Percentiles rank a stretch among this genome's conserved stretches.
These are phyloP conservation scores for Vitrella brassicaformis DNA, from an alignment of 73 alveolate species.

Conservation along the genomic window DNA sequence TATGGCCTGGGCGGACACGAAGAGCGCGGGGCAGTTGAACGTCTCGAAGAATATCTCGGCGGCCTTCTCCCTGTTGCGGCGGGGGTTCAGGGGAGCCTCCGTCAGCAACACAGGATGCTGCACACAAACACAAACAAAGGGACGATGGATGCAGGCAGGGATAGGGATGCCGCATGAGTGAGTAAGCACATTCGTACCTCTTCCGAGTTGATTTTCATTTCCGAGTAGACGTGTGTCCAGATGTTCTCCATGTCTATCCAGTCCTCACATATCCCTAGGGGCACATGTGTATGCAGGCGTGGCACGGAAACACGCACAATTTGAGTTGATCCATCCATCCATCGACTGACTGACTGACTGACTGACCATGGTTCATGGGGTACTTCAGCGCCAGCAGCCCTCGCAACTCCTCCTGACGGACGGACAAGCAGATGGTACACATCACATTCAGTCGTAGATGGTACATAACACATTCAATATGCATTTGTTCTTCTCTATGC, in stretches of 20 bases:
- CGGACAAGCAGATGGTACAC: neutral
- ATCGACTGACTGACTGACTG: too few species aligned
- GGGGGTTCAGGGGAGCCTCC: conserved; percentile 82
- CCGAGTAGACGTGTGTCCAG: conserved; percentile 56
- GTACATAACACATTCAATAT: neutral
- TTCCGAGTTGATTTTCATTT: conserved; percentile 44
- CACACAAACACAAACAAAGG: too few species aligned
- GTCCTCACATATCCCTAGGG: conserved; percentile 33
- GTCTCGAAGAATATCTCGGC: conserved; percentile 72
- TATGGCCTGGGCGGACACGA: conserved; percentile 68
- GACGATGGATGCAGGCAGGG: too few species aligned
- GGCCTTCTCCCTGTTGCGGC: conserved; percentile 63
- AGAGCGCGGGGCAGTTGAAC: conserved; percentile 72
- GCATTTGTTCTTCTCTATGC: conserved; percentile 13
- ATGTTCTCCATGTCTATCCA: conserved; percentile 63
- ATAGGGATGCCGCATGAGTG: too few species aligned
- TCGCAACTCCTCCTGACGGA: conserved; percentile 21
- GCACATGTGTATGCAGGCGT: neutral
- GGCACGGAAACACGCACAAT: too few species aligned
- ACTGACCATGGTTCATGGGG: conserved; percentile 56
- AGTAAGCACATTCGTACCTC: conserved; percentile 37
- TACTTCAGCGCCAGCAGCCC: conserved; percentile 54
- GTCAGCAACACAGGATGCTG: conserved; percentile 72
- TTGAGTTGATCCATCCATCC: too few species aligned
- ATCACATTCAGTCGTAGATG: neutral